These are phyloP conservation scores for Fraxinus angustifolia DNA, from an alignment of 305 asterid genomes.

Conservation along the genomic window DNA sequence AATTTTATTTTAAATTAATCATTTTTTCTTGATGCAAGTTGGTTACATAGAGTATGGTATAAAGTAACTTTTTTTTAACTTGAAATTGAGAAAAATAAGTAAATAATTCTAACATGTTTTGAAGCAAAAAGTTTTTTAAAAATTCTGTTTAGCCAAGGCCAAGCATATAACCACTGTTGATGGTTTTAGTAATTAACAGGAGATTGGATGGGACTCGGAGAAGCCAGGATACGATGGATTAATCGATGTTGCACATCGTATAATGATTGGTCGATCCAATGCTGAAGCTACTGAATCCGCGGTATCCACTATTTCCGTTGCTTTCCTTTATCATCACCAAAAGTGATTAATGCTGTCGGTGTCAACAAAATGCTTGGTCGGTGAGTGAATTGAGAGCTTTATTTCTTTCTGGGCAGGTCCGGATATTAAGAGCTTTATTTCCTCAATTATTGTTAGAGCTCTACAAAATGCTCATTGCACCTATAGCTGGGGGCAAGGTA, in stretches of 20 bases:
- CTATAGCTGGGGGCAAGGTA: constrained; percentile 61
- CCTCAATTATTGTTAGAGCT: constrained; percentile 63
- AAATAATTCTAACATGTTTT: background rate
- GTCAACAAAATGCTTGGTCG: background rate
- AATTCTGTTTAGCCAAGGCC: background rate
- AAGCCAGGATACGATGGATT: constrained; percentile 79
- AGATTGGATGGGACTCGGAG: constrained; percentile 77
- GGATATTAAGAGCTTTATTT: constrained; percentile 59
- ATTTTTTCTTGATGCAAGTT: background rate
- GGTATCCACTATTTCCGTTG: constrained; percentile 31
- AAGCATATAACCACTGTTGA: background rate
- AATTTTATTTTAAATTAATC: background rate
- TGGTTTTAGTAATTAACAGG: constrained; percentile 34
- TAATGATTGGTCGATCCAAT: constrained; percentile 64
- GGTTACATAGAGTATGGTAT: background rate
- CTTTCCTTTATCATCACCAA: background rate
- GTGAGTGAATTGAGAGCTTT: too few species aligned
- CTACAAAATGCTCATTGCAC: constrained; percentile 61
- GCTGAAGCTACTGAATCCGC: constrained; percentile 65
- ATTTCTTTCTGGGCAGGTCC: constrained; percentile 38
- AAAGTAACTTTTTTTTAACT: background rate
- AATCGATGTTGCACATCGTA: constrained; percentile 71
- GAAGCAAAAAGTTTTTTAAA: background rate
- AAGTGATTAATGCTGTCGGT: background rate
- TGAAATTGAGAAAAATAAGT: background rate